A percentile compares a stretch with the other conserved stretches of the same genome.
phyloP scores from a whole-genome alignment of 768 basidiomycete genomes.

The Filobasidium wieringae region DNA sequence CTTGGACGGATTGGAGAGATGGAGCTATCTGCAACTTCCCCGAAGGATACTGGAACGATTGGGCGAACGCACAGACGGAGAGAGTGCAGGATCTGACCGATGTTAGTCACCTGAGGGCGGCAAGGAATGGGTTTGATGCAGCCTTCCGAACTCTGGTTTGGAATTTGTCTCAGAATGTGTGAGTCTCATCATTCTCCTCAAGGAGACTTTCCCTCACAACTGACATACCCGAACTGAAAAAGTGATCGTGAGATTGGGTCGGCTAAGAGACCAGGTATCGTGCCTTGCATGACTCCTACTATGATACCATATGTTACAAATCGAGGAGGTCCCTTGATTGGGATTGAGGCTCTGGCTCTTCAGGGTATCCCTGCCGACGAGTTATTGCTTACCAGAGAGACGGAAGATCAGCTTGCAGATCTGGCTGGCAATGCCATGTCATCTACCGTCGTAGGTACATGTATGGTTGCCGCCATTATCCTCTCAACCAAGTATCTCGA shows the following conservation, averaged over 20 bases:
- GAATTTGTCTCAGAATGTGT: conserved; percentile 91
- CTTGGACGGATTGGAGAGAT: conserved; percentile 87
- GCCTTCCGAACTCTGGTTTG: conserved; percentile 87
- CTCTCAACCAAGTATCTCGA: conserved; percentile 57
- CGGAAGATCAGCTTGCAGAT: conserved; percentile 83
- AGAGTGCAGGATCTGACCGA: conserved; percentile 94
- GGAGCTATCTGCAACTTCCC: conserved; percentile 68
- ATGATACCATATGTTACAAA: conserved; percentile 96
- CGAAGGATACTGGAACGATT: conserved; percentile 87
- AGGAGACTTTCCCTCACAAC: not conserved
- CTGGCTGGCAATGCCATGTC: conserved; percentile 97
- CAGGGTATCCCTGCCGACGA: conserved; percentile 90
- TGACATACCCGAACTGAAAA: not conserved
- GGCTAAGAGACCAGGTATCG: conserved; percentile 60
- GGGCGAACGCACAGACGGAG: conserved; percentile 84
- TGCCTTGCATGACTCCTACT: conserved; percentile 83
- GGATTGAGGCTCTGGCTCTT: conserved; percentile 81
- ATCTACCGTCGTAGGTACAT: conserved; percentile 84
- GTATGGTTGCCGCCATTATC: conserved; percentile 70
- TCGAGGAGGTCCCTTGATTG: conserved; percentile 90
- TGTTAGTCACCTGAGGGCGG: conserved; percentile 70
- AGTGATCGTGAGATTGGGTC: conserved; percentile 71
- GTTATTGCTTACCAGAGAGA: conserved; percentile 80
- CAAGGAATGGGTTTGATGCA: conserved; percentile 67
- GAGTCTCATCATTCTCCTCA: not conserved